Base-by-base conservation (phyloP, 257 asterid genomes). In the Ajuga chamaepitys region DNA sequence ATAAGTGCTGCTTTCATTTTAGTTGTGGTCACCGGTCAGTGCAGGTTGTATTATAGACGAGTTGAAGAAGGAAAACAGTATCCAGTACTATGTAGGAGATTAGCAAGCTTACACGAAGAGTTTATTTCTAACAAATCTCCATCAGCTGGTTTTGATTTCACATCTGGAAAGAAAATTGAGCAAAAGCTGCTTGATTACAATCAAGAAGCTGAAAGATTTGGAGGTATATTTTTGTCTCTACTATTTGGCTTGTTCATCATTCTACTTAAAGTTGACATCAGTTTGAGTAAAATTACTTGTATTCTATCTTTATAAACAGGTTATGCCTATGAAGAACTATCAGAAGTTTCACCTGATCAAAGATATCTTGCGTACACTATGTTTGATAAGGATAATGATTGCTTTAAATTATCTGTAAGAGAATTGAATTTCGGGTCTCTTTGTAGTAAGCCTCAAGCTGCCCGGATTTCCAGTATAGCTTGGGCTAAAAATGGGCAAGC, bases 311-410 rank as follows among this genome's bases (percentile, higher is more conserved):
- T 20, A 45, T 67, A 22, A 38, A 25, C 78, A 89, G 97, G 99
- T 58, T 84, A 88, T 79, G 94, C 99, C 2, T 88, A 77, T 50
- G 99, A 88, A 76, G 97, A 86, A 78, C 75, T 86, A 72, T 94
- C 99, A 5, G 97, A 90, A 72, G 76, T 94, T 48, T 94, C 99
- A 58, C 99, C 99, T 34, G 95, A 94, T 78, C 99, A 94, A 58
- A 83, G 88, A 10, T 86, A 85, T 85, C 86, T 90, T 75, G 99
- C 97, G 38, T 90, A 94, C 79, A 88, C 96, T 44, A 88, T 94
- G 97, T 94, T 80, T 63, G 97, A 88, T 77, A 90, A 94, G 85
- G 97, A 88, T 59, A 86, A 79, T 25, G 92, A 86, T 67, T 82
- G 14, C 83, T 90, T 87, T 70, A 86, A 76, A 60, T 74, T 94